These are phyloP conservation scores for Talaromyces pinophilus DNA, from an alignment of 2,329 filamentous ascomycete species.

Conservation along the genomic window DNA sequence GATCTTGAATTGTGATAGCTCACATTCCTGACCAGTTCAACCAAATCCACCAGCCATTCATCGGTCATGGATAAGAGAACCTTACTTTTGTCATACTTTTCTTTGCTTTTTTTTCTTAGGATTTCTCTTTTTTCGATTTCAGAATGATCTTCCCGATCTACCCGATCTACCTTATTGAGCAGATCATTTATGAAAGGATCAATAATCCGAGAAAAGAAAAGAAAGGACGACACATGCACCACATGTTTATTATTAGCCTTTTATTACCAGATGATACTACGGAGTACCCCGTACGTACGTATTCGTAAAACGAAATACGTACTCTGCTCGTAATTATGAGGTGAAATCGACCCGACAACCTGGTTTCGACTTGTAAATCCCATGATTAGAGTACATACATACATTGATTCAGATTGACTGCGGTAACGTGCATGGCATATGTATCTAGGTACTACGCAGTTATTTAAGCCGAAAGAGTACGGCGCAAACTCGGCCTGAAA, in stretches of 20 bases:
- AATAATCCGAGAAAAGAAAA: conserved; percentile 5
- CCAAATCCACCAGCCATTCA: background rate
- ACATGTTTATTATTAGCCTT: background rate
- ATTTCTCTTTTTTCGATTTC: background rate
- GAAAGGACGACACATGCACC: background rate
- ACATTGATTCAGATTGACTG: background rate
- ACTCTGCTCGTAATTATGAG: background rate
- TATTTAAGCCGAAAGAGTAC: background rate
- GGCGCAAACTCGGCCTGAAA: background rate
- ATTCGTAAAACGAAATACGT: background rate
- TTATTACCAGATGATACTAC: background rate
- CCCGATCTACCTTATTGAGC: background rate
- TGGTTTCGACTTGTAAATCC: background rate
- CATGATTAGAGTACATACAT: background rate
- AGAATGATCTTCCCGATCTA: background rate
- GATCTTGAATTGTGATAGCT: conserved; percentile 1
- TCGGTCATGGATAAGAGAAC: background rate
- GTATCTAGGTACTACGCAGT: background rate
- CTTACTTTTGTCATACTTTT: background rate
- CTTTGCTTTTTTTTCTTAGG: background rate
- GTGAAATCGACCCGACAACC: background rate
- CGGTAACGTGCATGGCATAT: conserved; percentile 12
- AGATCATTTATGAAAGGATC: conserved; percentile 5
- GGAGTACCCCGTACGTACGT: background rate
- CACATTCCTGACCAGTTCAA: conserved; percentile 2